phyloP scores from a whole-genome alignment of 768 basidiomycete genomes.

The Leccinum rimulosum region DNA sequence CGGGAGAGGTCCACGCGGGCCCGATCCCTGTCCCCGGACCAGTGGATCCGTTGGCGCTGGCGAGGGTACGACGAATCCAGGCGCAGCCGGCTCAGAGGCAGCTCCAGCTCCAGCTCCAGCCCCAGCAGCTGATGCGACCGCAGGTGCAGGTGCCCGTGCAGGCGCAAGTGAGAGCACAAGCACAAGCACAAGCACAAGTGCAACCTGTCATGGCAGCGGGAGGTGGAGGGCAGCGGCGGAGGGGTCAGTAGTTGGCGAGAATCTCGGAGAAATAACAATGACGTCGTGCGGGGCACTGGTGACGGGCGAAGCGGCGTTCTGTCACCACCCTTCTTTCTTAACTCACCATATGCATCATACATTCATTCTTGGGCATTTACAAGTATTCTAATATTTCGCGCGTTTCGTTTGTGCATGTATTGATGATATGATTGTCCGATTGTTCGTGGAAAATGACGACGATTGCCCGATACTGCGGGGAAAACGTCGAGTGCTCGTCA shows the following conservation, averaged over 20 bases:
- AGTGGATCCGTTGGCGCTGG: background rate
- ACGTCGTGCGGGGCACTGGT: background rate
- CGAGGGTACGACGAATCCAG: background rate
- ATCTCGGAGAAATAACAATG: conserved; percentile 1
- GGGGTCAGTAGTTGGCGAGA: background rate
- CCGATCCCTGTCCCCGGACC: background rate
- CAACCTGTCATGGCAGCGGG: conserved; percentile 4
- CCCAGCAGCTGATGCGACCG: background rate
- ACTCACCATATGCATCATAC: background rate
- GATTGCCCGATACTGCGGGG: background rate
- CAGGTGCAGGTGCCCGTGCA: background rate
- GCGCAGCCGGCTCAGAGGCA: background rate
- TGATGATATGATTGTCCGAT: background rate
- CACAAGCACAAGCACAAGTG: background rate
- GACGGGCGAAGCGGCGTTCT: background rate
- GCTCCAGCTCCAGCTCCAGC: background rate
- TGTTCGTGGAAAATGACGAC: background rate
- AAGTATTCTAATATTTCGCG: background rate
- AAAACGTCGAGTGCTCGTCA: background rate
- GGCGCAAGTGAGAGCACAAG: background rate
- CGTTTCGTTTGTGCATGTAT: background rate
- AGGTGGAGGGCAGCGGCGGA: conserved; percentile 8
- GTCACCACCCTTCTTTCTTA: background rate
- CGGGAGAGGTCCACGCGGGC: background rate
- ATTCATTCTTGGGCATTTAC: background rate